Conservation (phyloP, 2,329 filamentous ascomycete genomes). For the Aaosphaeria arxii region DNA sequence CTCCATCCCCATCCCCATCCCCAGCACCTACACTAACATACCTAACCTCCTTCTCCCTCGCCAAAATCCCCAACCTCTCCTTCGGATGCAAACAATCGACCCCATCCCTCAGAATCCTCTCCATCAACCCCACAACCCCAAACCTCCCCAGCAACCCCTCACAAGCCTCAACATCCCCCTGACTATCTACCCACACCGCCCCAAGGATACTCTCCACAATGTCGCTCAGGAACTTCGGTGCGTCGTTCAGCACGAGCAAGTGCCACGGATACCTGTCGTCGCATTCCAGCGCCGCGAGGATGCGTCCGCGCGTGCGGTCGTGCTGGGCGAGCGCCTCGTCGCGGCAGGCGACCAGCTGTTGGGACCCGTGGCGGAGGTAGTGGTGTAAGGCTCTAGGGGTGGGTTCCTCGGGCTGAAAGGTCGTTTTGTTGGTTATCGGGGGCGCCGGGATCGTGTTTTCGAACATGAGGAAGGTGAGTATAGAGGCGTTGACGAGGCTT, state of each 20-base stretch:
- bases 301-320: constrained; percentile 43
- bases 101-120: constrained; percentile 54
- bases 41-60: constrained; percentile 50
- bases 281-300: constrained; percentile 51
- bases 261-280: constrained; percentile 72
- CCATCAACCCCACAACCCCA: constrained; percentile 64
- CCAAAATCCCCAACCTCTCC: constrained; percentile 63
- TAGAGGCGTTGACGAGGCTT: constrained; percentile 74
- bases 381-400: constrained; percentile 57
- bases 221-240: constrained; percentile 79
- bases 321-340: constrained; percentile 47
- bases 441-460: constrained; percentile 45
- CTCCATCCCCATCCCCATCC: constrained; percentile 1
- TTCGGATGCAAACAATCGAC: constrained; percentile 63
- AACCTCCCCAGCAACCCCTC: constrained; percentile 58
- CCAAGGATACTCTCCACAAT: constrained; percentile 78
- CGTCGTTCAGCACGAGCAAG: constrained; percentile 61
- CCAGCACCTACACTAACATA: constrained; percentile 45
- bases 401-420: constrained; percentile 17
- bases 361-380: constrained; percentile 62
- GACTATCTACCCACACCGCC: constrained; percentile 76
- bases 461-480: constrained; percentile 75
- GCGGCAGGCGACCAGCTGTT: constrained; percentile 49
- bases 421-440: constrained; percentile 25
- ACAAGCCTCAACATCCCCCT: constrained; percentile 53